These are phyloP conservation scores for Agaricus blazei DNA, from an alignment of 768 basidiomycete species.

Conservation along the genomic window DNA sequence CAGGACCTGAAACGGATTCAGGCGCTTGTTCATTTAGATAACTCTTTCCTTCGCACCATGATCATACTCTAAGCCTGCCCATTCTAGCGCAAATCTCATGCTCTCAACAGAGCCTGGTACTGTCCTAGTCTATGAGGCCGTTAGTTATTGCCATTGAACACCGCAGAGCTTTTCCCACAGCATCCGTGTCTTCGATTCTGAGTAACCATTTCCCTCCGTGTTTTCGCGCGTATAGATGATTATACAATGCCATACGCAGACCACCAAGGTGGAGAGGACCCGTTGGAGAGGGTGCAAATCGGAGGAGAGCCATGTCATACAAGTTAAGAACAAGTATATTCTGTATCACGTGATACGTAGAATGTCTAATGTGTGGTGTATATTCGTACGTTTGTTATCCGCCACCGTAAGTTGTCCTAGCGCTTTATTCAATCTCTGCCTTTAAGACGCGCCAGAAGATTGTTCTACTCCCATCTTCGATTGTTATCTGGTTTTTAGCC, in stretches of 20 bases:
- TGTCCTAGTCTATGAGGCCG: constrained; percentile 53
- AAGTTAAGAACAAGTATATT: too few relatives aligned
- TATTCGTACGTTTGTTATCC: too few relatives aligned
- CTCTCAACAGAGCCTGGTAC: constrained; percentile 84
- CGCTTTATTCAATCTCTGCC: too few relatives aligned
- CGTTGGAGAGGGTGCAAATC: constrained; percentile 97
- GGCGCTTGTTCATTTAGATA: background rate
- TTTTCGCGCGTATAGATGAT: constrained; percentile 80
- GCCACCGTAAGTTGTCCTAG: too few relatives aligned
- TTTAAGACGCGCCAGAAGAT: too few relatives aligned
- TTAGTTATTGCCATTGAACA: background rate
- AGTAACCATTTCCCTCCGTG: constrained; percentile 86
- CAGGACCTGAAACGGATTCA: constrained; percentile 56
- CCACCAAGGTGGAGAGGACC: constrained; percentile 94
- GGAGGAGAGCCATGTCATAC: constrained; percentile 49
- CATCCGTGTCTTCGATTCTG: constrained; percentile 93
- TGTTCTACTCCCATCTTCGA: too few relatives aligned
- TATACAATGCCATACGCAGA: constrained; percentile 89
- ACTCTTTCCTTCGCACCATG: constrained; percentile 52
- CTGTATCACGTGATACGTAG: too few relatives aligned
- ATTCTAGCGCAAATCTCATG: constrained; percentile 69
- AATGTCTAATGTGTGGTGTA: too few relatives aligned
- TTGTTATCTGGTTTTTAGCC: too few relatives aligned
- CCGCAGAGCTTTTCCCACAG: constrained; percentile 41
- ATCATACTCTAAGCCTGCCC: constrained; percentile 92